phyloP scores from a whole-genome alignment of 108 stramenopile species.

The Pseudonitzschia pungens region DNA sequence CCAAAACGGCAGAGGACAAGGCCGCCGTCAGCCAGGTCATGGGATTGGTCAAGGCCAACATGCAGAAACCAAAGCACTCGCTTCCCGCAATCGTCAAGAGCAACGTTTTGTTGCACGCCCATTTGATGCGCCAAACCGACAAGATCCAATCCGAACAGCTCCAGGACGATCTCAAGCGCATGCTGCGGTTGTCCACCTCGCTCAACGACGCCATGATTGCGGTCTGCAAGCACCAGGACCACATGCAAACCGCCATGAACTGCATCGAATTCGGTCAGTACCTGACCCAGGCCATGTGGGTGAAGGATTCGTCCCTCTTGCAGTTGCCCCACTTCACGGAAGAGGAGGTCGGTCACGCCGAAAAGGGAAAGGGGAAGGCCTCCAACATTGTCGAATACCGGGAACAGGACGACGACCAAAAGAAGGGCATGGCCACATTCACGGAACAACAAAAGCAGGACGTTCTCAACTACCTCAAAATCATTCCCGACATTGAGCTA shows the following conservation, averaged over 20 bases:
- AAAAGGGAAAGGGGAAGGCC: conserved; percentile 58
- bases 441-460: conserved; percentile 84
- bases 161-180: conserved; percentile 76
- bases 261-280: conserved; percentile 93
- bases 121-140: conserved; percentile 72
- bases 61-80: conserved; percentile 92
- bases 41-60: conserved; percentile 53
- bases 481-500: conserved; percentile 84
- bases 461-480: conserved; percentile 67
- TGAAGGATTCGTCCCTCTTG: conserved; percentile 78
- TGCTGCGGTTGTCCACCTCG: conserved; percentile 77
- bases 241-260: conserved; percentile 77
- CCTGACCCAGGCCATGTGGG: conserved; percentile 91
- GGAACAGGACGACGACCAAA: conserved; percentile 64
- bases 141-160: conserved; percentile 26
- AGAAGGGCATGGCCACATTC: conserved; percentile 85
- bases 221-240: conserved; percentile 88
- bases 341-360: conserved; percentile 73
- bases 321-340: conserved; percentile 92
- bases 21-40: conserved; percentile 59
- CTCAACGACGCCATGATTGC: conserved; percentile 97
- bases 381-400: conserved; percentile 72
- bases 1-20: conserved; percentile 64
- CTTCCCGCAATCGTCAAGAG: conserved; percentile 90
- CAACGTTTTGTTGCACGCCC: conserved; percentile 94